Evolutionary conservation across 768 basidiomycete genomes (phyloP), one percentile per base, ranked within the genome.

Genomic region (Ramaria sp.): DNA sequence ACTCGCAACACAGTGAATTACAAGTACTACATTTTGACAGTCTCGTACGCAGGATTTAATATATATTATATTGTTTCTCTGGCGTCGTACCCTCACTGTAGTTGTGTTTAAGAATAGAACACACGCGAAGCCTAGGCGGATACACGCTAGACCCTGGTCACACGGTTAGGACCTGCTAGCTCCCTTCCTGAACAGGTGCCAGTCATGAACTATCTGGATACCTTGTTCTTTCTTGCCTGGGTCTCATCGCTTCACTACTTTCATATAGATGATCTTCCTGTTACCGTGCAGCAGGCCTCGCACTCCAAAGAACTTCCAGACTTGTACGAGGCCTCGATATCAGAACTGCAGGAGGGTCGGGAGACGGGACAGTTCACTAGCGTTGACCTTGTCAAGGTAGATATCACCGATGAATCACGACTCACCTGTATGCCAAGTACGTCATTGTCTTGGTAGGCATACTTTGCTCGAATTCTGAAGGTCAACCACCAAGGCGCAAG

Each of bases 401-500:
- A 61, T 64, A 24, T 12, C 27, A 43, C 15, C 13, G 13, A 47
- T 11, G 33, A 27, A 27, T 27, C 27, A 27, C 27, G 27, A 27
- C 20, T 20, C 27, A 30, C 22, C 45, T 45, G 10, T 9, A n/a
- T 41, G 7, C 39, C 27, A 41, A 13, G 13, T 13, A 13, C 39
- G 13, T 7, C 12, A 13, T 12, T 12, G 12, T 9, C 39, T 41
- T 12, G 39, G 19, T 20, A 74, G 73, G 71, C 74, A 0, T 75
- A 75, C 57, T 63, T 75, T 48, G 65, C 69, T 12, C 68, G 74
- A 13, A 76, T 76, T 45, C 67, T 71, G n/a, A 73, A 76, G 65
- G 74, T 75, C 17, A 76, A 76, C 61, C 55, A 69, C 12, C 58
- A 71, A 42, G 72, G 72, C 1, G 66, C 73, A 3, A 59, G 31